These are phyloP conservation scores for Pseudogymnoascus sp. DNA, from an alignment of 2,329 filamentous ascomycete species.

Conservation along the genomic window DNA sequence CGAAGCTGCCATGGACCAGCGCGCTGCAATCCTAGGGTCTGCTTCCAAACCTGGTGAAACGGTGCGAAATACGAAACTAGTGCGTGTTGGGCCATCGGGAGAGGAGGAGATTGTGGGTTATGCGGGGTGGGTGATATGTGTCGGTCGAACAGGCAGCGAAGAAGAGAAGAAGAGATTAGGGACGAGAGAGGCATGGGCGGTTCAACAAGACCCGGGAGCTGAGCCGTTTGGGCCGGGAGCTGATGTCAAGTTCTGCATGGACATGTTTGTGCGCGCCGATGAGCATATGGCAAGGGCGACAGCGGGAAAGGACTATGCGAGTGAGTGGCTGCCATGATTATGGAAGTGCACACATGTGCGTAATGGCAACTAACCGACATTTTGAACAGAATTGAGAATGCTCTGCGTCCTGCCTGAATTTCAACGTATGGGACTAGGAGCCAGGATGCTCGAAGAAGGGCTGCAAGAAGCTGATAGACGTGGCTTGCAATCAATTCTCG, in stretches of 20 bases:
- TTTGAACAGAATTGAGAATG: constrained; percentile 17
- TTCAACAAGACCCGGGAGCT: background rate
- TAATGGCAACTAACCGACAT: background rate
- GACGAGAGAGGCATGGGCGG: background rate
- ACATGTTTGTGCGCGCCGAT: constrained; percentile 21
- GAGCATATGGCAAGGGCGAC: constrained; percentile 17
- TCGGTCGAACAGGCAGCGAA: background rate
- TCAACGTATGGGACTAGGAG: constrained; percentile 22
- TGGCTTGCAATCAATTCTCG: constrained; percentile 21
- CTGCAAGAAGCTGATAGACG: constrained; percentile 16
- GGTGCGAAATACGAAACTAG: background rate
- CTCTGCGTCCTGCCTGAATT: constrained; percentile 18
- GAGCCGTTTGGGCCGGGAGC: constrained; percentile 15
- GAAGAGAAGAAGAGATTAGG: background rate
- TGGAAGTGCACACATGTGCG: background rate
- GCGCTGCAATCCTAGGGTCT: background rate
- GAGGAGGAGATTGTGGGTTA: constrained; percentile 16
- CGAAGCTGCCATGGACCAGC: constrained; percentile 13
- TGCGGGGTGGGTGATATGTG: constrained; percentile 16
- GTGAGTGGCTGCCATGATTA: constrained; percentile 15
- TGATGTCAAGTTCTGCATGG: constrained; percentile 21
- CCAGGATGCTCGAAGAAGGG: constrained; percentile 18
- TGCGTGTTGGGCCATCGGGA: constrained; percentile 14
- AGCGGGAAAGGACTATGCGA: constrained; percentile 18
- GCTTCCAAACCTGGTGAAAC: background rate